Conservation (phyloP, 1,139 yeast species). For the Candida tropicalis region DNA sequence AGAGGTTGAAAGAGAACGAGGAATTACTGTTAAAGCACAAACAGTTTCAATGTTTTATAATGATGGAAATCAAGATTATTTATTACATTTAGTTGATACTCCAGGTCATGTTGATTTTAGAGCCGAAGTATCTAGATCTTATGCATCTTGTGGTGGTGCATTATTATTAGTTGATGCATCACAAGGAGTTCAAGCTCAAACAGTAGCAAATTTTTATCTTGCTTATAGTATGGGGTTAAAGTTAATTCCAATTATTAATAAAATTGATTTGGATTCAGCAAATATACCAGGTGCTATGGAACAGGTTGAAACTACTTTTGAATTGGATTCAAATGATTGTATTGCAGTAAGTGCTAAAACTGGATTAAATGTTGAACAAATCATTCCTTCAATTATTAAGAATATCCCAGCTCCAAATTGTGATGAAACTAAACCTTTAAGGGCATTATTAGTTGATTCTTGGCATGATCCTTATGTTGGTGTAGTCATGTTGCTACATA, state of each 20-base stretch:
- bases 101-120: conserved; percentile 98
- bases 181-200: conserved; percentile 97
- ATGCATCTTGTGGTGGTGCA: conserved; percentile 97
- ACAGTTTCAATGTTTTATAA: conserved; percentile 91
- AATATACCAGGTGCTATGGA: conserved; percentile 79
- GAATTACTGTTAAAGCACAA: conserved; percentile 96
- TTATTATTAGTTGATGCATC: conserved; percentile 87
- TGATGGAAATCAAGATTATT: conserved; percentile 70
- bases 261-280: conserved; percentile 88
- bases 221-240: conserved; percentile 86
- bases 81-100: conserved; percentile 90
- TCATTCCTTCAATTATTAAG: conserved; percentile 79
- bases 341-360: conserved; percentile 92
- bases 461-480: conserved; percentile 97
- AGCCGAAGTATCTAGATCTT: conserved; percentile 89
- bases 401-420: conserved; percentile 77
- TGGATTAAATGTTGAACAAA: conserved; percentile 73
- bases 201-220: conserved; percentile 90
- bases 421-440: conserved; percentile 53
- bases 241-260: conserved; percentile 86
- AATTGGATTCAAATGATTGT: conserved; percentile 72
- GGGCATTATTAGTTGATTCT: conserved; percentile 86
- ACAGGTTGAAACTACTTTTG: conserved; percentile 84
- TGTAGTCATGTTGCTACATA: conserved; percentile 82
- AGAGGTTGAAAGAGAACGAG: conserved; percentile 94